Conservation (phyloP, 257 asterid species). For the Solanum rostratum region DNA sequence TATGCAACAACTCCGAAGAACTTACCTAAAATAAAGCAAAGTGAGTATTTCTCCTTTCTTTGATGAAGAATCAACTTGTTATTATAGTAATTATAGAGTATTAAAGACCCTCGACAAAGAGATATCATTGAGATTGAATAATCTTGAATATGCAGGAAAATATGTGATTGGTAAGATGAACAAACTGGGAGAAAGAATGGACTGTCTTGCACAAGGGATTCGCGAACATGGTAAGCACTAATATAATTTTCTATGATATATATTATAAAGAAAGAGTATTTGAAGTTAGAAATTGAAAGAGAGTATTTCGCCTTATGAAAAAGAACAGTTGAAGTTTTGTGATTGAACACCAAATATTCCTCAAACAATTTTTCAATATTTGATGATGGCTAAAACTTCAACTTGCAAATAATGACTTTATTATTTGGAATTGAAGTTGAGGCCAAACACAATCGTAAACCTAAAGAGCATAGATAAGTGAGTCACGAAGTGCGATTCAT, state of each 20-base stretch:
- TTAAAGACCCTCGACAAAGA: background rate
- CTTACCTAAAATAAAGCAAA: background rate
- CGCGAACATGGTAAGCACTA: constrained; percentile 25
- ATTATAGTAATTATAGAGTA: background rate
- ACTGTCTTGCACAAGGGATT: constrained; percentile 29
- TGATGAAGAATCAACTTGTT: background rate
- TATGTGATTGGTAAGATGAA: background rate
- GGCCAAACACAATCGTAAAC: background rate
- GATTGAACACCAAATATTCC: too few species aligned
- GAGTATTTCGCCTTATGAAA: background rate
- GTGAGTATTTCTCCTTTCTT: background rate
- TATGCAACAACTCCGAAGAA: background rate
- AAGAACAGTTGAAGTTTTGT: background rate
- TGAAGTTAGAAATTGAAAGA: background rate
- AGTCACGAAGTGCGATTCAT: background rate
- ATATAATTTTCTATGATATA: too few species aligned
- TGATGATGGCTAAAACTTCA: background rate
- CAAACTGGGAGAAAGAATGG: constrained; percentile 13
- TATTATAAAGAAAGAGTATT: background rate
- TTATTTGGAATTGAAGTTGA: background rate
- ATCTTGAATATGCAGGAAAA: background rate
- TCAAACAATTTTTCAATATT: background rate
- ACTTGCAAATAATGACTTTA: background rate
- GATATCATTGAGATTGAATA: background rate
- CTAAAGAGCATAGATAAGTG: background rate